Evolutionary conservation across 2,329 filamentous ascomycete species (phyloP), one percentile per base, ranked within the genome.

Genomic region (Colletotrichum kahawae): DNA sequence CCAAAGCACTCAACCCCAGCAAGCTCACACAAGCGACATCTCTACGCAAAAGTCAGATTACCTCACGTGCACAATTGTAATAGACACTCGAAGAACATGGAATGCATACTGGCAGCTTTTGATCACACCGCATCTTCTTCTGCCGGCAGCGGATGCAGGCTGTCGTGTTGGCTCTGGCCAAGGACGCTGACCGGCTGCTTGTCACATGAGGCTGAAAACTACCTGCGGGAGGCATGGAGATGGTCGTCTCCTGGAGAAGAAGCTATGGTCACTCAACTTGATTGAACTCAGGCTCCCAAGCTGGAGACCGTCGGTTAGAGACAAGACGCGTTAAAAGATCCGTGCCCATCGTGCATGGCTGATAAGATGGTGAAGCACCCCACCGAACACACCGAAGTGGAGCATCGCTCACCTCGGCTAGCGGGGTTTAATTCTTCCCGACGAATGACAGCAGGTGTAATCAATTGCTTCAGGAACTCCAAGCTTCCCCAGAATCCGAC

Each of bases 371-470:
- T 21, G 34, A 9, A 3, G 14, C 6, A 13, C 66, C 24, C 70
- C 29, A 65, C 70, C 29, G 62, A 48, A 16, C 27, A 9, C 9
- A 18, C 12, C 48, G 70, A 69, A 56, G 43, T 51, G 43, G 43
- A 14, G 10, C n/a, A 13, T n/a, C 4, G 48, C 33, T 33, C 14
- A 18, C 27, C 21, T 71, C 71, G 71, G 71, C 33, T 14, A 27
- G 48, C 71, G 71, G 72, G 72, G 69, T 33, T 67, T 38, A 72
- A 7, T 75, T 75, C 63, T 72, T 75, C 72, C 72, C 56, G 63
- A 62, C 72, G 72, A 75, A 75, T 75, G 69, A 72, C 69, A 75
- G 72, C 51, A 74, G 51, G 43, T 66, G 71, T 74, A 74, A 74
- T 74, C 71, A 74, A 71, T 71, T 71, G 71, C 60, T 74, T 66